Percentiles rank a stretch among this genome's conserved stretches.
phyloP scores from a whole-genome alignment of 2,329 filamentous ascomycete genomes.

The Colletotrichum tropicale region DNA sequence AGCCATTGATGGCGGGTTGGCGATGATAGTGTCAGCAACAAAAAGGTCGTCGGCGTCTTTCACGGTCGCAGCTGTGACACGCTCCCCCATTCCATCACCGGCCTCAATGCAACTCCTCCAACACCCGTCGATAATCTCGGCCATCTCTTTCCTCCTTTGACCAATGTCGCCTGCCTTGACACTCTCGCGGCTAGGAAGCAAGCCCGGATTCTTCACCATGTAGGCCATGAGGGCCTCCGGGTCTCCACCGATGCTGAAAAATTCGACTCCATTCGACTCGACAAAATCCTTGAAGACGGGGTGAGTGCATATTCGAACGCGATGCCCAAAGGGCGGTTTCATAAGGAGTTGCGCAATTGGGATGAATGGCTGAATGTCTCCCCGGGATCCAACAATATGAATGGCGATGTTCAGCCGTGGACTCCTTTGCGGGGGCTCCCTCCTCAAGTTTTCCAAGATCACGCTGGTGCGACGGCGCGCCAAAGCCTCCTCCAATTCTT shows the following conservation, averaged over 20 bases:
- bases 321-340: slow-evolving; percentile 47
- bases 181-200: slow-evolving; percentile 39
- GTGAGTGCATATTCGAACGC: slow-evolving; percentile 63
- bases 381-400: slow-evolving; percentile 35
- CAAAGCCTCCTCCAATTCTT: not conserved
- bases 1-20: slow-evolving; percentile 56
- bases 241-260: slow-evolving; percentile 62
- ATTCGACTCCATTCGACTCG: slow-evolving; percentile 55
- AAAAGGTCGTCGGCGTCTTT: slow-evolving; percentile 41
- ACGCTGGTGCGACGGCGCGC: slow-evolving; percentile 1
- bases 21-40: slow-evolving; percentile 59
- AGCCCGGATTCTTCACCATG: slow-evolving; percentile 44
- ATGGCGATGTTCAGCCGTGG: slow-evolving; percentile 35
- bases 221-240: slow-evolving; percentile 52
- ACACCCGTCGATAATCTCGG: slow-evolving; percentile 39
- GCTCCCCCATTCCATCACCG: slow-evolving; percentile 32
- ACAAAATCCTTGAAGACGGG: slow-evolving; percentile 58
- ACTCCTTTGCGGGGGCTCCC: not conserved
- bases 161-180: slow-evolving; percentile 39
- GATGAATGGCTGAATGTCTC: slow-evolving; percentile 56
- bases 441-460: not conserved
- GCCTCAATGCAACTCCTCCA: slow-evolving; percentile 43
- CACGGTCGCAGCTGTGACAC: slow-evolving; percentile 29
- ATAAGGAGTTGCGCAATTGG: slow-evolving; percentile 54
- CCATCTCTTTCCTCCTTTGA: slow-evolving; percentile 38